phyloP scores from a whole-genome alignment of 106 monocot species.

The Platanthera zijinensis region DNA sequence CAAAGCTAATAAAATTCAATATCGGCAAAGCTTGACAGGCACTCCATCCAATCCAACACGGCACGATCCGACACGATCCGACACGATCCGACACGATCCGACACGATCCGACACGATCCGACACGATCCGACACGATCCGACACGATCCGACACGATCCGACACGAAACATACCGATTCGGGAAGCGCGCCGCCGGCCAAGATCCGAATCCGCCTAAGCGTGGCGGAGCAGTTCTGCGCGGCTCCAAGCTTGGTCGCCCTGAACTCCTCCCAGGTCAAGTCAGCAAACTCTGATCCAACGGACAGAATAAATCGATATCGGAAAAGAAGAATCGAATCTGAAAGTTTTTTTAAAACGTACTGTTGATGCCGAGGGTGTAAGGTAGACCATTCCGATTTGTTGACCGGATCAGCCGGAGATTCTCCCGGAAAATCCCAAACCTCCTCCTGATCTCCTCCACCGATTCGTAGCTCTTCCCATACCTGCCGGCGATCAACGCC shows the following conservation, averaged over 20 bases:
- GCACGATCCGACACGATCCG: background rate
- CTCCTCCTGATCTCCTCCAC: constrained; percentile 56
- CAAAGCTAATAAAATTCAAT: no score
- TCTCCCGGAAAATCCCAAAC: constrained; percentile 63
- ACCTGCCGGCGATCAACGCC: constrained; percentile 19
- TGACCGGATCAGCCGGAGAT: constrained; percentile 38
- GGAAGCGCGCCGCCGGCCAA: constrained; percentile 50
- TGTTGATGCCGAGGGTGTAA: constrained; percentile 74
- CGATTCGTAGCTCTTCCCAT: constrained; percentile 61
- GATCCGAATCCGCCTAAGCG: constrained; percentile 58
- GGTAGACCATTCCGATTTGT: constrained; percentile 52
- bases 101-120: constrained; percentile 5
- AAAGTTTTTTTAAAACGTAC: constrained; percentile 28
- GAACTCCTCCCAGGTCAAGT: constrained; percentile 97
- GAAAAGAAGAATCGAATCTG: background rate
- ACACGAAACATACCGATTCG: constrained; percentile 37
- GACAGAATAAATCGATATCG: background rate
- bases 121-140: no score
- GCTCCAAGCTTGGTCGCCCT: constrained; percentile 50
- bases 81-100: constrained; percentile 9
- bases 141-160: background rate
- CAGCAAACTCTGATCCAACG: constrained; percentile 49
- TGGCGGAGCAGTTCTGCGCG: constrained; percentile 94
- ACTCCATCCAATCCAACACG: background rate
- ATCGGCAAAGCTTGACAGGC: background rate